Evolutionary conservation across 2,329 filamentous ascomycete genomes (phyloP), one percentile per base, ranked within the genome.

Genomic region (Hymenoscyphus infarciens): DNA sequence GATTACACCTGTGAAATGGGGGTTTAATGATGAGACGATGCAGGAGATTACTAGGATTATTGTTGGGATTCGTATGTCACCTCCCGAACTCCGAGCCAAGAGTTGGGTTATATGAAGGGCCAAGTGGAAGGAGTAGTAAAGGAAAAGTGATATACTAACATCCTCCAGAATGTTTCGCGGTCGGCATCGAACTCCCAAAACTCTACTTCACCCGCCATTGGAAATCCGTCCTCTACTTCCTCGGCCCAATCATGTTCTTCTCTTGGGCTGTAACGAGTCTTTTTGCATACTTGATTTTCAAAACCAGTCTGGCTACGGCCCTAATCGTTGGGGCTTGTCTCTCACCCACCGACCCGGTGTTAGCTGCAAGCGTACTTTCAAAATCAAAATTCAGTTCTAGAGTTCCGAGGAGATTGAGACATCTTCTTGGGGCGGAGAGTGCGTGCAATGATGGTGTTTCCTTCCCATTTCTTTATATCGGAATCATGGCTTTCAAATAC

Each of bases 21-120:
- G 87, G 38, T 87, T 89, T 64, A 80, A 84, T 54, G 87, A 89
- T 70, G 81, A 87, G 67, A 86, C 89, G 68, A 88, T 87, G 0
- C 80, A 89, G 35, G 87, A 90, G 68, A 87, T 87, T 73, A 87
- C 87, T n/a, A 83, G 87, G 64, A 86, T 90, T 61, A 87, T 90
- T 60, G 79, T 90, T 49, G 87, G 89, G 57, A 86, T 90, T 33
- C 87, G 35, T 38, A 38, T 38, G 35, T n/a, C n/a, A n/a, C n/a
- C n/a, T n/a, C n/a, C n/a, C n/a, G n/a, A n/a, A n/a, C n/a, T n/a
- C n/a, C n/a, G n/a, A n/a, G n/a, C n/a, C n/a, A n/a, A n/a, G n/a
- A n/a, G n/a, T n/a, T n/a, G n/a, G n/a, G n/a, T n/a, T n/a, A n/a
- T n/a, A n/a, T n/a, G n/a, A n/a, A n/a, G n/a, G n/a, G n/a, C n/a